Conservation (phyloP, 2,329 filamentous ascomycete genomes). For the Ceratocystis variospora region DNA sequence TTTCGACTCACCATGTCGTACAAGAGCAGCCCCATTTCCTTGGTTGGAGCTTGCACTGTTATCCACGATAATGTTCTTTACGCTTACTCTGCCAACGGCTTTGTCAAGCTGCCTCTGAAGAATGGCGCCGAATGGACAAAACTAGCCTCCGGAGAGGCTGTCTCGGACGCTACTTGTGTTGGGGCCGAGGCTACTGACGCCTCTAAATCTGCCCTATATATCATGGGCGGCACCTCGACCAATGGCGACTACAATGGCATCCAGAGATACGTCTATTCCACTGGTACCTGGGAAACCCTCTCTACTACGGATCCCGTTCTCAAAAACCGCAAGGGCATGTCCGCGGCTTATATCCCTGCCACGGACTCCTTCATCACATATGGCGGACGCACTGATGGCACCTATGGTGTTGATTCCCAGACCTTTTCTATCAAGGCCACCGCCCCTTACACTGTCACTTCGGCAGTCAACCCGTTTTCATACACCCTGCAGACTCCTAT, state of each 20-base stretch:
- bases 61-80: constrained; percentile 74
- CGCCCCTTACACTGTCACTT: constrained; percentile 48
- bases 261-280: constrained; percentile 49
- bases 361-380: constrained; percentile 66
- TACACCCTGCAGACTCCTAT: constrained; percentile 37
- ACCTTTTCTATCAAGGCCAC: constrained; percentile 61
- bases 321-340: constrained; percentile 60
- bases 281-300: constrained; percentile 39
- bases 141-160: constrained; percentile 50
- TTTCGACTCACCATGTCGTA: constrained; percentile 19
- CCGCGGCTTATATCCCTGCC: constrained; percentile 57
- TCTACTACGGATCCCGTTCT: constrained; percentile 36
- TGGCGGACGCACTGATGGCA: constrained; percentile 55
- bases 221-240: constrained; percentile 58
- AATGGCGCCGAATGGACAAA: constrained; percentile 58
- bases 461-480: constrained; percentile 17
- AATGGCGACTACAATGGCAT: constrained; percentile 53
- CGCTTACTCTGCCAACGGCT: constrained; percentile 60
- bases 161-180: constrained; percentile 66
- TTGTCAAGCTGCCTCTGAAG: constrained; percentile 58
- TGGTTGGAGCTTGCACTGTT: constrained; percentile 69
- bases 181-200: constrained; percentile 48
- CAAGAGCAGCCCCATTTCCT: constrained; percentile 34
- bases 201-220: constrained; percentile 52
- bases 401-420: constrained; percentile 46